phyloP scores from a whole-genome alignment of 164 flowering plant genomes.

The grape (Vitis vinifera) region ASM3070453v1 NC_081805.1:10838501-10839000 shows the following conservation, averaged over 20 bases:
- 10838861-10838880: constrained; percentile 54
- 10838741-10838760: neutral
- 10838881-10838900: constrained; percentile 22
- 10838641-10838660: constrained; percentile 39
- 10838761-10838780: neutral
- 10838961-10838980: constrained; percentile 60
- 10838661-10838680: constrained; percentile 63
- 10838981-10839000: constrained; percentile 55
- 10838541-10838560: neutral
- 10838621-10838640: neutral
- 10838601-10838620: neutral
- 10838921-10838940: constrained; percentile 65
- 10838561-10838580: neutral
- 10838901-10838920: constrained; percentile 22
- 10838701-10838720: constrained; percentile 49
- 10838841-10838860: constrained; percentile 45
- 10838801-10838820: neutral
- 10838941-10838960: constrained; percentile 57
- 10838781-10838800: neutral
- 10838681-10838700: constrained; percentile 86
- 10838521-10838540: neutral
- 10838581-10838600: neutral
- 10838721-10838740: constrained; percentile 5
- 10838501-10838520: too few relatives aligned
- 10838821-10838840: constrained; percentile 35